A percentile compares a stretch with the other conserved stretches of the same genome.
These are phyloP conservation scores for Ammopiptanthus mongolicus DNA, from an alignment of 306 rosid species.

Conservation along the genomic window DNA sequence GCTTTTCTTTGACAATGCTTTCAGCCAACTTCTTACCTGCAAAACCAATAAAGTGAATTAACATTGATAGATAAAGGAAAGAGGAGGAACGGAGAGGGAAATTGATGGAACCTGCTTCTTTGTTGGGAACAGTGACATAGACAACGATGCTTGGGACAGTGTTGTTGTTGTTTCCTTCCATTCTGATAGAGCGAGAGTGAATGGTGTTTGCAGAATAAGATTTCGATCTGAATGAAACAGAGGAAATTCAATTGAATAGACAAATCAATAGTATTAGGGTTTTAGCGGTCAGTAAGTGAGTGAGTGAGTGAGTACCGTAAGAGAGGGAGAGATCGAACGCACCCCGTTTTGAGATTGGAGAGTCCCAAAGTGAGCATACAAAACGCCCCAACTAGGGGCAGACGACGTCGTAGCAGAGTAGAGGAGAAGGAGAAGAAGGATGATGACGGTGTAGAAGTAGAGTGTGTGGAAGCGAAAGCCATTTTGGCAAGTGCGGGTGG, in stretches of 20 bases:
- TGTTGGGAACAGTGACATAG: constrained; percentile 91
- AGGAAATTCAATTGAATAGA: neutral
- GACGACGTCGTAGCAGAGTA: constrained; percentile 57
- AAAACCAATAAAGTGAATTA: neutral
- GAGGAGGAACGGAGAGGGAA: neutral
- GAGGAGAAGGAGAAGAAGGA: constrained; percentile 25
- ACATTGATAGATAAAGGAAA: neutral
- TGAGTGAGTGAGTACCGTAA: constrained; percentile 29
- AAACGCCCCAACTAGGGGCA: constrained; percentile 72
- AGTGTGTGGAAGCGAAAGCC: constrained; percentile 46
- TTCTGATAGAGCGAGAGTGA: constrained; percentile 25
- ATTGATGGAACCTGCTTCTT: constrained; percentile 60
- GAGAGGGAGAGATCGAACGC: constrained; percentile 50
- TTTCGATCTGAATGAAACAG: constrained; percentile 53
- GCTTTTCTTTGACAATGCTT: constrained; percentile 78
- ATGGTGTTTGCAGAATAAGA: constrained; percentile 27
- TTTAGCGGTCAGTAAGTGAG: too few species aligned
- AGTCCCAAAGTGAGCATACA: constrained; percentile 69
- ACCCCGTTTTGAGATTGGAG: constrained; percentile 59
- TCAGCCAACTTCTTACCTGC: constrained; percentile 88
- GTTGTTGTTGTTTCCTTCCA: constrained; percentile 59
- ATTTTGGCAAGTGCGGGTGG: constrained; percentile 6
- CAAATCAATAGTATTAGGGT: neutral
- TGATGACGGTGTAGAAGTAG: neutral
- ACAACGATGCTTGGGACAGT: constrained; percentile 88